Conservation (phyloP, 495 filamentous ascomycete species). For the Gamarada debralockiae region DNA sequence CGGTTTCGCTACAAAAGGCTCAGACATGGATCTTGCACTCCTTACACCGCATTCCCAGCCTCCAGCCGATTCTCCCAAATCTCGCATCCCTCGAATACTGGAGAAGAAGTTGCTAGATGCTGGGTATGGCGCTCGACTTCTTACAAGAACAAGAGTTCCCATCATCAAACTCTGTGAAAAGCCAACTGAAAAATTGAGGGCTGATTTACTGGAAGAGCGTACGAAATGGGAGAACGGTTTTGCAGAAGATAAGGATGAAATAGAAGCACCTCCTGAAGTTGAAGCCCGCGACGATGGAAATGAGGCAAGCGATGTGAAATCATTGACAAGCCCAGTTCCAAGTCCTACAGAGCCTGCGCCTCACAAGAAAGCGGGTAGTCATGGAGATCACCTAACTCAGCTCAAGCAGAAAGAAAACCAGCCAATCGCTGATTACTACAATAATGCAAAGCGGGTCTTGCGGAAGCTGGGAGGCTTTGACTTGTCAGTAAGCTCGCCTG, state of each 20-base stretch:
- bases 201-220: slow-evolving; percentile 50
- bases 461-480: slow-evolving; percentile 42
- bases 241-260: slow-evolving; percentile 33
- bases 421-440: slow-evolving; percentile 37
- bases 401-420: slow-evolving; percentile 36
- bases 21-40: slow-evolving; percentile 73
- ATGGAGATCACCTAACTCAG: slow-evolving; percentile 27
- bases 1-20: slow-evolving; percentile 67
- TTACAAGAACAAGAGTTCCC: slow-evolving; percentile 71
- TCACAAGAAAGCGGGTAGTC: background rate
- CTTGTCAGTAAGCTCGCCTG: slow-evolving; percentile 32
- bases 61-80: slow-evolving; percentile 44
- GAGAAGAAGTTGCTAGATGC: slow-evolving; percentile 66
- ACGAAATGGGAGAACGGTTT: slow-evolving; percentile 54
- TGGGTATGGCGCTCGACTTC: slow-evolving; percentile 63
- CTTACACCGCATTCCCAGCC: slow-evolving; percentile 49
- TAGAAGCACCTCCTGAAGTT: slow-evolving; percentile 29
- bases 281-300: slow-evolving; percentile 13
- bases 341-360: background rate
- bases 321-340: background rate
- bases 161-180: slow-evolving; percentile 78
- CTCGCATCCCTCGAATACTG: slow-evolving; percentile 57
- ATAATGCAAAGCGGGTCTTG: slow-evolving; percentile 39
- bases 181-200: slow-evolving; percentile 48
- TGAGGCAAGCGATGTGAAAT: background rate